phyloP scores from a whole-genome alignment of 805 yeast genomes.

The Saccharomycopsis malanga region DNA sequence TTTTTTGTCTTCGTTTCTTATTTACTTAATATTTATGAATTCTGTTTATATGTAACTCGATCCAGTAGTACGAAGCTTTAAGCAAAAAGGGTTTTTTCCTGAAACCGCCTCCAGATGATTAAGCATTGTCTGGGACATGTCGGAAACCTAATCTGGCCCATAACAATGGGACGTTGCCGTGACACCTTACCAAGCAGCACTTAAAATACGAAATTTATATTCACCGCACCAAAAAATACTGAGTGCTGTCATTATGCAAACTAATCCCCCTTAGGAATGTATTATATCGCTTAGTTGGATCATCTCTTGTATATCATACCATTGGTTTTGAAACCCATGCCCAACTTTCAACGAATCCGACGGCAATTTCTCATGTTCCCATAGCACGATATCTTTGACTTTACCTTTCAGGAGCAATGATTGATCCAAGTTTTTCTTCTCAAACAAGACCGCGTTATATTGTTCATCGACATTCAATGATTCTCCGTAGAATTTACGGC shows the following conservation, averaged over 20 bases:
- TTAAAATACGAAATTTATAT: no score
- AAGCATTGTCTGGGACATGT: no score
- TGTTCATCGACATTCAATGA: constrained; percentile 1
- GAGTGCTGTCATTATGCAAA: no score
- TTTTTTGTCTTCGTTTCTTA: background rate
- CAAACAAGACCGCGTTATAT: constrained; percentile 1
- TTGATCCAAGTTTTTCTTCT: background rate
- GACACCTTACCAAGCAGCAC: no score
- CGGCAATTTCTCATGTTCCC: constrained; percentile 23
- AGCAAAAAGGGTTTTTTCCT: no score
- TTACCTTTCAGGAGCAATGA: background rate
- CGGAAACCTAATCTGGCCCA: no score
- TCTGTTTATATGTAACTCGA: background rate
- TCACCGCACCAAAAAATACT: no score
- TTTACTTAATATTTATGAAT: background rate
- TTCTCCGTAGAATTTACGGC: constrained; percentile 20
- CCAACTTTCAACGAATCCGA: constrained; percentile 9
- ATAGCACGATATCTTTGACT: constrained; percentile 14
- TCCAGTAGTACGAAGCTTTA: no score
- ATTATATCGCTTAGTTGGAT: constrained; percentile 11
- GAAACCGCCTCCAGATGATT: no score
- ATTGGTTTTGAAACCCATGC: constrained; percentile 17
- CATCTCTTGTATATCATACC: constrained; percentile 21
- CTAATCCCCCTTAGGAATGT: constrained; percentile 17
- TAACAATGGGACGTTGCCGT: no score